A percentile compares a stretch with the other conserved stretches of the same genome.
Conservation (phyloP, 1,284 basidiomycete genomes). For the Schizophyllum commune region DNA sequence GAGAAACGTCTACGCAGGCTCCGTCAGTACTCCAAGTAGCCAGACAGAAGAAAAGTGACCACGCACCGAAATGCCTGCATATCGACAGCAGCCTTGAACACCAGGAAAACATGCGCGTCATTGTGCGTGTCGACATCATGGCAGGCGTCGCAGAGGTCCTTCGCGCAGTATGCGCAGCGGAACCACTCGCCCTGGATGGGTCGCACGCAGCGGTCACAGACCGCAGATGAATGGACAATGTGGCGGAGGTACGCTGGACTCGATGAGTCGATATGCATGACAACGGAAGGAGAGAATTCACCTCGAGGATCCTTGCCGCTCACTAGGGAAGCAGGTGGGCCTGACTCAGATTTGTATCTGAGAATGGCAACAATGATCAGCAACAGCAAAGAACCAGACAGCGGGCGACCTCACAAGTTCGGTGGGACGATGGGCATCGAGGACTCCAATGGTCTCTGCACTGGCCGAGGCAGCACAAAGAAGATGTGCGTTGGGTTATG, state of each 20-base stretch:
- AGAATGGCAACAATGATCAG: conserved; percentile 4
- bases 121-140: conserved; percentile 76
- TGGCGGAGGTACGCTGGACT: conserved; percentile 58
- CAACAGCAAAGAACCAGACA: background rate
- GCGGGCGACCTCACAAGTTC: conserved; percentile 41
- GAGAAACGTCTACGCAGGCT: conserved; percentile 39
- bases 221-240: conserved; percentile 57
- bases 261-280: background rate
- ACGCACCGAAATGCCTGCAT: conserved; percentile 52
- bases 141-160: conserved; percentile 75
- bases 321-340: conserved; percentile 37
- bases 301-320: conserved; percentile 50
- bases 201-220: conserved; percentile 73
- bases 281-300: conserved; percentile 19
- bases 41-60: background rate
- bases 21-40: background rate
- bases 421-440: conserved; percentile 52
- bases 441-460: conserved; percentile 62
- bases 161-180: conserved; percentile 79
- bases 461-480: conserved; percentile 76
- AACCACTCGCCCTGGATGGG: conserved; percentile 79
- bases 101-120: conserved; percentile 73
- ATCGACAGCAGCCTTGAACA: conserved; percentile 77
- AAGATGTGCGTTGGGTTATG: conserved; percentile 84
- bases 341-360: conserved; percentile 65